Base-by-base conservation (phyloP, 768 basidiomycete species). In the Hebeloma cylindrosporum region DNA sequence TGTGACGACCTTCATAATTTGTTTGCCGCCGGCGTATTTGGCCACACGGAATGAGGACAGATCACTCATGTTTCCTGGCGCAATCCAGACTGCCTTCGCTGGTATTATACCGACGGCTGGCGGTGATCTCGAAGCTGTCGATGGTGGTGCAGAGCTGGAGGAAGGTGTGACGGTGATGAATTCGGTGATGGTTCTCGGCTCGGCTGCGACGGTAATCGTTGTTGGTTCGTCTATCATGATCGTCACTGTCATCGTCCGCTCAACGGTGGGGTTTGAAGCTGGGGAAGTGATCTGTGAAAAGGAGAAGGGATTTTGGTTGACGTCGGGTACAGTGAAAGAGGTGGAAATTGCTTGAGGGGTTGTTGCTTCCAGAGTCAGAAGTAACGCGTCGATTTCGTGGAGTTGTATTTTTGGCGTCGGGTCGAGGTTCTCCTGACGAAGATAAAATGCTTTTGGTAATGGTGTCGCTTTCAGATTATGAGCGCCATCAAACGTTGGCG, bases 11-110 rank as follows among this genome's bases (percentile, higher is more conserved):
- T 68, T 66, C 45, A 87, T 60, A 60, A 87, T 88, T 22, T 68
- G 51, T 50, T 68, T 53, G 0, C 80, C 81, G 34, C 70, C 73
- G 0, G 80, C 68, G 57, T 82, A 83, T 40, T 70, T 57, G 8
- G 77, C 71, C 48, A 87, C 60, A 36, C 78, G 77, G 72, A 86
- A 88, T 2, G 77, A 52, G 26, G 69, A 62, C 20, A 89, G 70
- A 58, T 86, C 76, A 0, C 74, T 72, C 69, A 86, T 78, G 16
- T 71, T 63, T 0, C 67, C 50, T 1, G 84, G 80, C 4, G 68
- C 63, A 1, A 65, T 41, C 86, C 85, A 88, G n/a, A 61, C 48
- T 2, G 60, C 59, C 37, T 56, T 43, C 29, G 60, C 47, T 36
- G 43, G 36, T 4, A 45, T 54, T n/a, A 37, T 35, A 5, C 34